phyloP scores from a whole-genome alignment of 768 basidiomycete species.

The Strobilomyces dryophilus region DNA sequence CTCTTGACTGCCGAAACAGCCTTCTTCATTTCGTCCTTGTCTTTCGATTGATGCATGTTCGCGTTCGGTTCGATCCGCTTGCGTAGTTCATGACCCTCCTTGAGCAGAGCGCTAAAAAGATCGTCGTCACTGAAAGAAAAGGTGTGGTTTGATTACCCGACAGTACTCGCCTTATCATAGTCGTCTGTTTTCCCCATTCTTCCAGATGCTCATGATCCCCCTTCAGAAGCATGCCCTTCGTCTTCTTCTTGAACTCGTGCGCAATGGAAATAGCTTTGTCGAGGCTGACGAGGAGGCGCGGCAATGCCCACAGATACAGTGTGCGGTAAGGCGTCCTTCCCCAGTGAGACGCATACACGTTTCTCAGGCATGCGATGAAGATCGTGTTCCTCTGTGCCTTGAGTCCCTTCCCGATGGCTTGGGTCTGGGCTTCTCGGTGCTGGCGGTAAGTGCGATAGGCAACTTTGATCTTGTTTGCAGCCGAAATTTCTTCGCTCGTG shows the following conservation, averaged over 20 bases:
- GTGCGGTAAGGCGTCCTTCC: constrained; percentile 29
- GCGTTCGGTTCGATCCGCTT: constrained; percentile 32
- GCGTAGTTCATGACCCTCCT: constrained; percentile 25
- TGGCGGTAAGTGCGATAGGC: constrained; percentile 9
- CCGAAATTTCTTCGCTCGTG: constrained; percentile 26
- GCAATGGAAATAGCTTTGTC: constrained; percentile 29
- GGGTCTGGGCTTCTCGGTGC: background rate
- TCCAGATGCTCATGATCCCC: constrained; percentile 35
- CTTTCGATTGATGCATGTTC: constrained; percentile 22
- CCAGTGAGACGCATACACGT: constrained; percentile 29
- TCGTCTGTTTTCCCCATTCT: constrained; percentile 27
- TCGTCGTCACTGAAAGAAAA: background rate
- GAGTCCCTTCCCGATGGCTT: constrained; percentile 13
- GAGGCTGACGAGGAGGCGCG: constrained; percentile 39
- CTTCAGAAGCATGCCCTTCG: constrained; percentile 27
- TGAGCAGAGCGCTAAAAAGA: constrained; percentile 24
- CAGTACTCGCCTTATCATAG: constrained; percentile 31
- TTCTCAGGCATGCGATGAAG: constrained; percentile 29
- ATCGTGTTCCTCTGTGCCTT: constrained; percentile 19
- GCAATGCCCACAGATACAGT: constrained; percentile 36
- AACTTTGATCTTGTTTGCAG: constrained; percentile 23
- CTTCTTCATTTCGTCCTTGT: constrained; percentile 24
- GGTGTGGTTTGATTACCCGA: background rate
- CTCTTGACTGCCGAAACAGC: constrained; percentile 25
- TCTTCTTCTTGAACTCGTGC: constrained; percentile 27